Evolutionary conservation across 1,284 basidiomycete genomes (phyloP).

Genomic region (Ustilago nuda): DNA sequence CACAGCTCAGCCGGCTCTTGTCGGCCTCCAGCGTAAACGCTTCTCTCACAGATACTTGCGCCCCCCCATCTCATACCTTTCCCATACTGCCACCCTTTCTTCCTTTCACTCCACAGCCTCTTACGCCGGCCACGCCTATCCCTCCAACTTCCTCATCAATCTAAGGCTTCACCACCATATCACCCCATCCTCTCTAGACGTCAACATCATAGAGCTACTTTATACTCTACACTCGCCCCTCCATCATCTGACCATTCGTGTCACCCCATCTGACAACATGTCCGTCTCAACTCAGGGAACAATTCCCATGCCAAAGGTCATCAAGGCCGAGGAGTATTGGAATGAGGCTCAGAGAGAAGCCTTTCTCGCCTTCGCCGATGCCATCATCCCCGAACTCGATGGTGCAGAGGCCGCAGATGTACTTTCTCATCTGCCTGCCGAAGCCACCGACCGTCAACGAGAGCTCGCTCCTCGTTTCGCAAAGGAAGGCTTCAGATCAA

Average conservation of each 20-base stretch:
- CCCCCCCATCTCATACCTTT: neutral
- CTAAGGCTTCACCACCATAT: neutral
- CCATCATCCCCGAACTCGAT: conserved; percentile 59
- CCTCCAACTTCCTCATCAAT: too few species aligned
- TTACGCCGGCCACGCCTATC: too few species aligned
- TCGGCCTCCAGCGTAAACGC: too few species aligned
- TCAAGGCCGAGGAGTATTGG: conserved; percentile 54
- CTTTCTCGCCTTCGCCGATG: conserved; percentile 63
- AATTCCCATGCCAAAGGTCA: conserved; percentile 43
- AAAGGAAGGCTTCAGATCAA: conserved; percentile 52
- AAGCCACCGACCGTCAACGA: conserved; percentile 56
- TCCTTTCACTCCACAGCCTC: too few species aligned
- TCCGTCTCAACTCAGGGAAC: conserved; percentile 17
- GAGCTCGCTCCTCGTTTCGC: conserved; percentile 57
- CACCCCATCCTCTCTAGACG: neutral
- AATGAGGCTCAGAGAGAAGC: conserved; percentile 45
- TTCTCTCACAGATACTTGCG: neutral
- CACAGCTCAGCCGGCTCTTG: neutral
- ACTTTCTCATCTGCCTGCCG: conserved; percentile 53
- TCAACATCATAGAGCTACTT: neutral
- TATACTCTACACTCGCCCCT: neutral
- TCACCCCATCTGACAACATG: conserved; percentile 17
- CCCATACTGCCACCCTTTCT: too few species aligned
- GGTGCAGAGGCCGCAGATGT: conserved; percentile 57
- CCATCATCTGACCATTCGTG: neutral